These are phyloP conservation scores for Debaryomyces maramus DNA, from an alignment of 805 yeast species.

Conservation along the genomic window DNA sequence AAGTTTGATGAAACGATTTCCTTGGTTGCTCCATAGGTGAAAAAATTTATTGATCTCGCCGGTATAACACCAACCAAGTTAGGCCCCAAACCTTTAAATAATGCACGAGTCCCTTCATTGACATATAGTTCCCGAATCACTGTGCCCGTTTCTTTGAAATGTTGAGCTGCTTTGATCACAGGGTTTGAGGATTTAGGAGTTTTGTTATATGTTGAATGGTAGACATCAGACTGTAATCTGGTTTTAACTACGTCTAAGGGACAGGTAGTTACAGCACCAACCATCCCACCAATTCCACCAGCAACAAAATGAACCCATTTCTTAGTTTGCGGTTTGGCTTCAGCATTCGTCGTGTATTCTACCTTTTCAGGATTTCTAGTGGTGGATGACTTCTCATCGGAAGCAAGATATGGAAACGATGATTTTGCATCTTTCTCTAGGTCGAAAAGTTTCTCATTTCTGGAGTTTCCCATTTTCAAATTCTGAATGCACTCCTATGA, in stretches of 20 bases:
- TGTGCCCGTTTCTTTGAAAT: slow-evolving; percentile 77
- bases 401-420: slow-evolving; percentile 61
- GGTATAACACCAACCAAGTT: slow-evolving; percentile 97
- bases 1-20: slow-evolving; percentile 65
- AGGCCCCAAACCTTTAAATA: slow-evolving; percentile 95
- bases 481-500: not conserved
- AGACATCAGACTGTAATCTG: slow-evolving; percentile 87
- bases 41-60: slow-evolving; percentile 93
- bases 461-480: not conserved
- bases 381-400: slow-evolving; percentile 70
- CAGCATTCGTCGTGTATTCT: slow-evolving; percentile 11
- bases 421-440: slow-evolving; percentile 56
- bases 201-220: slow-evolving; percentile 54
- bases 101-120: slow-evolving; percentile 79
- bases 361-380: slow-evolving; percentile 39
- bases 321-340: slow-evolving; percentile 19
- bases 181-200: slow-evolving; percentile 41
- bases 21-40: slow-evolving; percentile 94
- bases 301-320: slow-evolving; percentile 82
- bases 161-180: slow-evolving; percentile 54
- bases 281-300: slow-evolving; percentile 96
- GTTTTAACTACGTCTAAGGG: slow-evolving; percentile 97
- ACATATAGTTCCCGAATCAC: slow-evolving; percentile 69
- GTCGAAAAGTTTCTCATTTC: slow-evolving; percentile 14
- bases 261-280: slow-evolving; percentile 91